Percentiles rank a stretch among this genome's conserved stretches.
These are phyloP conservation scores for Allodekkera sacchari DNA, from an alignment of 805 yeast genomes.

Conservation along the genomic window DNA sequence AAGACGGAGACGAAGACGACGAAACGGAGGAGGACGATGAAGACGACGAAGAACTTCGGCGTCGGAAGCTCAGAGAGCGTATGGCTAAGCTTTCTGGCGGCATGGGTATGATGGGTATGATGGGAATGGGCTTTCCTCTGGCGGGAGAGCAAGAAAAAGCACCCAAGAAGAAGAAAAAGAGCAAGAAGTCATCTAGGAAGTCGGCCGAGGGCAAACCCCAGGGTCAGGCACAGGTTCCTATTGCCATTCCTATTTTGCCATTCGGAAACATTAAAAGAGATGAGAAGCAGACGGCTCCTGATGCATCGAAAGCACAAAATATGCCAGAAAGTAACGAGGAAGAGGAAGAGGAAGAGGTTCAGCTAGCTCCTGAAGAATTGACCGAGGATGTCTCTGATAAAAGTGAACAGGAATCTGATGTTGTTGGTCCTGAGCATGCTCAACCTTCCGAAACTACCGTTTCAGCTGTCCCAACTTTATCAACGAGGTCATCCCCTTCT, in stretches of 20 bases:
- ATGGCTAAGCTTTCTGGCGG: conserved; percentile 97
- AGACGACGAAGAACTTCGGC: conserved; percentile 68
- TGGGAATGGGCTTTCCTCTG: conserved; percentile 39
- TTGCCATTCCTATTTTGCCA: conserved; percentile 48
- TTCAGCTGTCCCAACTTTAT: conserved; percentile 3
- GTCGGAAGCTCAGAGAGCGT: conserved; percentile 74
- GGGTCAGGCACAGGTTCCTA: conserved; percentile 18
- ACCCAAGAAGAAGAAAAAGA: conserved; percentile 18
- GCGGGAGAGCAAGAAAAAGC: conserved; percentile 16
- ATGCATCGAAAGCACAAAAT: conserved; percentile 7
- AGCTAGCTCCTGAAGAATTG: conserved; percentile 2
- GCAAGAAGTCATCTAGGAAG: conserved; percentile 14
- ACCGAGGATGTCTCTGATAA: too few relatives aligned
- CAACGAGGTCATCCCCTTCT: conserved; percentile 6
- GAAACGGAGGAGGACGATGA: conserved; percentile 51
- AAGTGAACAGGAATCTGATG: too few relatives aligned
- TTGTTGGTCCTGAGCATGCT: neutral
- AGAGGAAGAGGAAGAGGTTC: conserved; percentile 9
- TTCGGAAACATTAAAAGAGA: conserved; percentile 23
- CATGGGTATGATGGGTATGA: conserved; percentile 69
- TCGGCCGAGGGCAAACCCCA: conserved; percentile 10
- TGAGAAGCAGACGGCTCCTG: too few relatives aligned
- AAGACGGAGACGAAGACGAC: conserved; percentile 39
- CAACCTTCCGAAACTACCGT: conserved; percentile 1
- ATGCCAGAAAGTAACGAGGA: conserved; percentile 6